Base-by-base conservation (phyloP, 2,329 filamentous ascomycete species). In the Diplodia scrobiculata region DNA sequence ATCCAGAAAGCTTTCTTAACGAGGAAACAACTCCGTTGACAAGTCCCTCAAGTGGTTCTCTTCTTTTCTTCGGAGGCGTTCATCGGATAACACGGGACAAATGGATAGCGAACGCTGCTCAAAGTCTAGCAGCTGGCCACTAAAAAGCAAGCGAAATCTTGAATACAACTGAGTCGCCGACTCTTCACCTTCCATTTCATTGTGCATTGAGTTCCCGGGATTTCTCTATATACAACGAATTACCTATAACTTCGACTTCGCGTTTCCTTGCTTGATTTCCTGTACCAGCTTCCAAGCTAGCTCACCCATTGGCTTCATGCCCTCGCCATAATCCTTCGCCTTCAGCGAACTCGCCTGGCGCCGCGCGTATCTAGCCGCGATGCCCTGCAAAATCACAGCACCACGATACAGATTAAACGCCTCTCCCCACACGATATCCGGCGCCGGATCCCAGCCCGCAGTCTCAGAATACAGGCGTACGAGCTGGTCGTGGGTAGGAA, bases 331-430 rank as follows among this genome's bases (percentile, higher is more conserved):
- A 50, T 87, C 84, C 71, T 83, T 85, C 6, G 95, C 95, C 75
- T 90, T 86, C 67, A 87, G 90, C 76, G 92, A 97, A 79, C 92
- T 97, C 45, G 95, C 95, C 83, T 98, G 94, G 58, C 94, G 82
- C 55, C 85, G 80, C 29, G 95, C 95, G 76, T 90, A 90, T 69
- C 95, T 82, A 59, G 95, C 95, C 58, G 93, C 93, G 75, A 99
- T 98, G 2, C 95, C 95, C 81, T 99, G 95, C 88, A 82, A 86
- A 74, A 89, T 88, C 48, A 89, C 81, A 27, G 83, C 81, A 38
- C 80, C 82, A 58, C 87, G 79, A 73, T 87, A 87, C 27, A 84
- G 80, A 60, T 83, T 83, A 75, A 89, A 89, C 0, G 86, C 85
- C 72, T 87, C 84, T 3, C 86, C 86, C 87, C 87, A 90, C 6